Evolutionary conservation across 345 rosid species (phyloP), one percentile per base, ranked within the genome.

Genomic region (Physaria fendleri): DNA sequence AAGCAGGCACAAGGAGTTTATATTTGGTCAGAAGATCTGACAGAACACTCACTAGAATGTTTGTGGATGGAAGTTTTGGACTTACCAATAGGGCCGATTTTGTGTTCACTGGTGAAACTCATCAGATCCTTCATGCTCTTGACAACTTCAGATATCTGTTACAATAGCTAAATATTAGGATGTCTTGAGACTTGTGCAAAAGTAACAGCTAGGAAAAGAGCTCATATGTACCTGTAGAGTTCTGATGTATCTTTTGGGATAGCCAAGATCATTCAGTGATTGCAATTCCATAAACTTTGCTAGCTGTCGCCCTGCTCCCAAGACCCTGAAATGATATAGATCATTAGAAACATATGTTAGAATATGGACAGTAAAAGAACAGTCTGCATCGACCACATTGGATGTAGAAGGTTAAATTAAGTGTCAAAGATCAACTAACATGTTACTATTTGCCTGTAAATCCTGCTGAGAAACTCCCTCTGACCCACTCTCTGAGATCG

Each of bases 71-170:
- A 14, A 50, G 50, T 33, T n/a, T 4, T 28, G 27, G 37, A 44
- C 67, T 59, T 59, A 92, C 99, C 99, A 23, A 92, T 79, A 2
- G 97, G 95, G 56, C 99, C 99, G 27, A 62, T 73, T 74, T 88
- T 82, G 51, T 78, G 54, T 32, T 92, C 91, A 35, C 69, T 64
- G 40, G 91, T 82, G 77, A 88, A 83, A 67, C 78, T 82, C 71
- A 88, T 85, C 56, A 92, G 78, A 74, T 86, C 99, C 78, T 88
- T 88, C 99, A 92, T 92, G 81, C 93, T 83, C 74, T 79, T 86
- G 70, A 92, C 94, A 77, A 86, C 95, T 87, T 92, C 99, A 25
- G 93, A 81, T 45, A 83, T 88, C 99, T 88, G 77, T 42, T 59
- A 69, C 59, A 74, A 33, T 40, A 16, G 54, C 15, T 63, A 15